phyloP scores from a whole-genome alignment of 495 filamentous ascomycete genomes.

The Aspergillus leporis region DNA sequence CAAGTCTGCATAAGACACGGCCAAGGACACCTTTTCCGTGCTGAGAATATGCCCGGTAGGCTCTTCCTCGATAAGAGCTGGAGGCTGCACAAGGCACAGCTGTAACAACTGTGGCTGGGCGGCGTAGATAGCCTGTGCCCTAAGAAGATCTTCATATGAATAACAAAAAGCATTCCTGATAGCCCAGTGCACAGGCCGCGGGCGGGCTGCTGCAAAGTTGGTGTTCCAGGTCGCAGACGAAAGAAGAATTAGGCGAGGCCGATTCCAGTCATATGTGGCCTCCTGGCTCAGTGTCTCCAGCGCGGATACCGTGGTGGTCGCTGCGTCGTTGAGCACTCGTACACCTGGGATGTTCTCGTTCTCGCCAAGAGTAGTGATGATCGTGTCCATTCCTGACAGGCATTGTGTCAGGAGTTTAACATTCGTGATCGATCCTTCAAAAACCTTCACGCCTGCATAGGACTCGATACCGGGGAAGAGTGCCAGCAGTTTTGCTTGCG shows the following conservation, averaged over 20 bases:
- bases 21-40: neutral
- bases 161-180: neutral
- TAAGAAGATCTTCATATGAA: neutral
- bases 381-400: neutral
- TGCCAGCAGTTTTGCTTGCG: neutral
- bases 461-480: neutral
- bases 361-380: neutral
- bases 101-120: neutral
- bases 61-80: slow-evolving; percentile 1
- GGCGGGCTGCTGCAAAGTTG: neutral
- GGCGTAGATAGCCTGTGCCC: neutral
- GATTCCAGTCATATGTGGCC: neutral
- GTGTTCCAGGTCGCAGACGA: neutral
- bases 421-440: neutral
- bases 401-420: neutral
- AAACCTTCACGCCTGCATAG: neutral
- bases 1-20: slow-evolving; percentile 6
- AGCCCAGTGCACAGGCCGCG: slow-evolving; percentile 2
- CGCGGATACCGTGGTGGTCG: neutral
- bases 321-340: neutral
- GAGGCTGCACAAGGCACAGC: neutral
- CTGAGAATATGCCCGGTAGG: neutral
- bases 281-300: neutral
- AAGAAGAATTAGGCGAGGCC: slow-evolving; percentile 1
- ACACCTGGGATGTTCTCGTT: slow-evolving; percentile 1